phyloP scores from a whole-genome alignment of 2,329 filamentous ascomycete genomes.

The Fusarium foetens region DNA sequence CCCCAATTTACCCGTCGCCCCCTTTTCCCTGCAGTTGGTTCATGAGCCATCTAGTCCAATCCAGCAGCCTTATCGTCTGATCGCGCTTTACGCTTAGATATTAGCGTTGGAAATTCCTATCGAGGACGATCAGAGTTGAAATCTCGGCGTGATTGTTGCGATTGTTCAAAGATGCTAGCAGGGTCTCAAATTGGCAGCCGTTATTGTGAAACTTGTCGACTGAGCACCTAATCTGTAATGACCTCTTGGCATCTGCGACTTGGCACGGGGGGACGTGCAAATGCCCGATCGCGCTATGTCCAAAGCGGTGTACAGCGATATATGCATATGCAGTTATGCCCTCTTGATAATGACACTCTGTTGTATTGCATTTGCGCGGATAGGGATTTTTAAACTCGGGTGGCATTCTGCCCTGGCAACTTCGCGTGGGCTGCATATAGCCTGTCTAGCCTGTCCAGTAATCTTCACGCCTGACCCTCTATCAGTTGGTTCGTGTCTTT shows the following conservation, averaged over 20 bases:
- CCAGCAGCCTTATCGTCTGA: neutral
- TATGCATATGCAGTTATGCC: slow-evolving; percentile 3
- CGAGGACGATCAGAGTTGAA: neutral
- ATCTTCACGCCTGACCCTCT: slow-evolving; percentile 9
- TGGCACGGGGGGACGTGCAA: slow-evolving; percentile 17
- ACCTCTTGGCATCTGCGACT: slow-evolving; percentile 17
- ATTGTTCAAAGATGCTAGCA: slow-evolving; percentile 1
- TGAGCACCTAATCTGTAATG: slow-evolving; percentile 20
- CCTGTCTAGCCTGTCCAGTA: slow-evolving; percentile 6
- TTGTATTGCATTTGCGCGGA: neutral
- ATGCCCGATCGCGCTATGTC: slow-evolving; percentile 2
- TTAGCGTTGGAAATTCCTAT: neutral
- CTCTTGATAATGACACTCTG: slow-evolving; percentile 9
- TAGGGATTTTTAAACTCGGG: neutral
- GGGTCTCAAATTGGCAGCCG: slow-evolving; percentile 20
- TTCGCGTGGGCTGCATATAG: slow-evolving; percentile 18
- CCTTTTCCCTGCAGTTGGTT: slow-evolving; percentile 13
- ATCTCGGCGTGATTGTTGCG: slow-evolving; percentile 20
- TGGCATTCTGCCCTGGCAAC: slow-evolving; percentile 19
- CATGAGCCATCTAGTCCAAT: neutral
- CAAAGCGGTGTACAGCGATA: neutral
- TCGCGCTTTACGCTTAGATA: neutral
- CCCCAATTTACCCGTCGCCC: slow-evolving; percentile 22
- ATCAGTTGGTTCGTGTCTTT: slow-evolving; percentile 18
- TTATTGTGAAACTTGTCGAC: slow-evolving; percentile 25